Conservation (phyloP, 1,284 basidiomycete genomes). For the Stygiomarasmius scandens region DNA sequence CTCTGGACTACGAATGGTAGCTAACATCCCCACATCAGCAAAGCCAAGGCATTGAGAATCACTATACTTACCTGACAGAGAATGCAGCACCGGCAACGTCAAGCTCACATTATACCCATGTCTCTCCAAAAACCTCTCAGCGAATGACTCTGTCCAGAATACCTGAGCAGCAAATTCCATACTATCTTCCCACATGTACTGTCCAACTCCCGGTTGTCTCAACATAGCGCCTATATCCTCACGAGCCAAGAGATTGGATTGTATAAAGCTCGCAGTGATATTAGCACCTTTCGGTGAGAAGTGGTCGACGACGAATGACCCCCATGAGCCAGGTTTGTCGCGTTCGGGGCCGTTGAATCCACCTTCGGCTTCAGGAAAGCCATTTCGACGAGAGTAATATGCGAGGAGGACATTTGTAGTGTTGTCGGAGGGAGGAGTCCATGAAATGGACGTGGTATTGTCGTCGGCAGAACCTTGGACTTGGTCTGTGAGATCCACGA, state of each 20-base stretch:
- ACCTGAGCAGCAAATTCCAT: conserved; percentile 20
- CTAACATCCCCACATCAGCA: neutral
- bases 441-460: conserved; percentile 8
- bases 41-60: neutral
- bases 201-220: conserved; percentile 18
- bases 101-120: conserved; percentile 20
- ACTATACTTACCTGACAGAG: conserved; percentile 2
- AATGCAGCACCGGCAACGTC: conserved; percentile 18
- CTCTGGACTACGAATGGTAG: neutral
- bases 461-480: conserved; percentile 6
- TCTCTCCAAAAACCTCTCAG: conserved; percentile 17
- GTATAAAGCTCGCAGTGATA: conserved; percentile 18
- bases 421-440: conserved; percentile 12
- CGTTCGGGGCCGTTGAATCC: conserved; percentile 18
- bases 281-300: conserved; percentile 21
- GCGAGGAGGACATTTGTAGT: conserved; percentile 17
- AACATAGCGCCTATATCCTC: conserved; percentile 16
- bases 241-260: conserved; percentile 17
- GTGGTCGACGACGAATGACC: conserved; percentile 21
- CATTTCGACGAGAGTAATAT: conserved; percentile 21
- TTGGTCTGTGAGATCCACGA: conserved; percentile 18
- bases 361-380: conserved; percentile 17
- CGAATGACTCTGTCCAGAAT: conserved; percentile 20
- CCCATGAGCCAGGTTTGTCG: conserved; percentile 20
- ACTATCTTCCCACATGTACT: conserved; percentile 22